Conservation (phyloP, 768 basidiomycete genomes). For the Pleurotus ostreatus region DNA sequence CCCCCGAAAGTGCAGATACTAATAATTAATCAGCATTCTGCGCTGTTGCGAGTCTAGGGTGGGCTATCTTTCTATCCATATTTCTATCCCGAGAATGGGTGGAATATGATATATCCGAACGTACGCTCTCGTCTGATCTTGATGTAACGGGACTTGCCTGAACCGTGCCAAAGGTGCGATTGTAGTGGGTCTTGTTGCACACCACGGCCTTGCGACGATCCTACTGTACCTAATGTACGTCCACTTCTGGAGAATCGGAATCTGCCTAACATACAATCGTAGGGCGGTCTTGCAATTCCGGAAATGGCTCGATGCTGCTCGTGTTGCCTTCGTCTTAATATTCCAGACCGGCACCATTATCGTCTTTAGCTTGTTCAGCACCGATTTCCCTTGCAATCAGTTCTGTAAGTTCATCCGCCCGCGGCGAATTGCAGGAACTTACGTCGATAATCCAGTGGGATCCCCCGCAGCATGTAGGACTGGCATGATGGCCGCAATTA, state of each 20-base stretch:
- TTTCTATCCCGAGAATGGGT: slow-evolving; percentile 32
- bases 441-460: slow-evolving; percentile 14
- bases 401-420: slow-evolving; percentile 19
- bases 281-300: slow-evolving; percentile 37
- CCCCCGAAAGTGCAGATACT: too few species aligned
- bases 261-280: background rate
- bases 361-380: slow-evolving; percentile 23
- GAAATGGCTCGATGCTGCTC: slow-evolving; percentile 33
- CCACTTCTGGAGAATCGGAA: background rate
- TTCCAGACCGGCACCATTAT: slow-evolving; percentile 27
- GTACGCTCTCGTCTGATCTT: slow-evolving; percentile 18
- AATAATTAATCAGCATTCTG: slow-evolving; percentile 21
- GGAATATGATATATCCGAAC: slow-evolving; percentile 25
- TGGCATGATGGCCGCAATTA: slow-evolving; percentile 22
- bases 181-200: slow-evolving; percentile 23
- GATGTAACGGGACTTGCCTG: background rate
- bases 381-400: slow-evolving; percentile 30
- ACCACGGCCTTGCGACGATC: slow-evolving; percentile 28
- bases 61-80: slow-evolving; percentile 27
- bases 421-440: background rate
- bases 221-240: slow-evolving; percentile 34
- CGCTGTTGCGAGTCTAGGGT: slow-evolving; percentile 26
- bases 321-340: slow-evolving; percentile 25
- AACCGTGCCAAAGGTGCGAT: slow-evolving; percentile 23
- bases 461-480: slow-evolving; percentile 24